Base-by-base conservation (phyloP, 2,329 filamentous ascomycete species). In the Aurifilum marmelostoma region DNA sequence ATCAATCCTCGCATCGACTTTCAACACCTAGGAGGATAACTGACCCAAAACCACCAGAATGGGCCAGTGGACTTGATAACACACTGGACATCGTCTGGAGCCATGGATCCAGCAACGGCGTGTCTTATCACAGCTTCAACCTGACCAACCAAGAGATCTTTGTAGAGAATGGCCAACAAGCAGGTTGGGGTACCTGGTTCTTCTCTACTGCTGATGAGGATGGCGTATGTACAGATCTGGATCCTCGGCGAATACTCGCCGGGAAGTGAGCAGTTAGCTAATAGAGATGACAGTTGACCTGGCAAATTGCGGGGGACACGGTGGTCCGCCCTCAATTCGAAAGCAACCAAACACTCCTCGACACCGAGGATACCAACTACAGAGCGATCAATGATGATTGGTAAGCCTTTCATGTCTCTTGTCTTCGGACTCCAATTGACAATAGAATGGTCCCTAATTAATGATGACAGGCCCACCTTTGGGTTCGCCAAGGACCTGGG, bases 161-260 rank as follows among this genome's bases (percentile, higher is more conserved):
- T 67, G 86, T 87, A 1, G 93, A 97, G 76, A 81, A 81, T 16
- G 80, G 80, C 54, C 90, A 97, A 74, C 89, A 91, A 73, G 87
- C 92, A 0, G 91, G 93, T 80, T 97, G 93, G 93, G 93, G 93
- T 2, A 89, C 87, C 64, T 87, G 94, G 80, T 89, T 92, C 78
- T 93, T 94, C 77, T 89, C 91, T 16, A 93, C 88, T 3, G 87
- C 88, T 34, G 82, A 84, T 66, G 77, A 83, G 18, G 75, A 78
- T 27, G 84, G 83, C 32, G 81, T 83, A 77, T 75, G 81, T 78
- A 11, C 39, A 50, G 12, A 3, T 11, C 43, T 14, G 18, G 56
- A 37, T 8, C 34, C 41, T n/a, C 12, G 24, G 41, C 32, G 62
- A 37, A 2, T 50, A 37, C 29, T 41, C 21, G 7, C 37, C 24